Conservation (phyloP, 148 eudicot genomes). For the Chenopodium quinoa region DNA sequence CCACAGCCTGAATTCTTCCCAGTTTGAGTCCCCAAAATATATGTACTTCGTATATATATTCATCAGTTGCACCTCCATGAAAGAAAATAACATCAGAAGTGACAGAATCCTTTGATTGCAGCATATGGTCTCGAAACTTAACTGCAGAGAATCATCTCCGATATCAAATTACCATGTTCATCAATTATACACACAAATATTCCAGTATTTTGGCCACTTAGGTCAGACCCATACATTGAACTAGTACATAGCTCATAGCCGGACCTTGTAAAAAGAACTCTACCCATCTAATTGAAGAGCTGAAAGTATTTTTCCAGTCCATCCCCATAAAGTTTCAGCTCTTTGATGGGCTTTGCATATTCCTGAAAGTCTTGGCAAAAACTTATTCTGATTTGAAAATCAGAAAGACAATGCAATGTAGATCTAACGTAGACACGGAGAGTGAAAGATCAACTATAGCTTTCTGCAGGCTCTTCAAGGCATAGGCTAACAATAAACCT, state of each 20-base stretch:
- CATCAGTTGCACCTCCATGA: slow-evolving; percentile 62
- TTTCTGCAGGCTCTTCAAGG: too few species aligned
- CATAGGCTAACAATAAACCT: too few species aligned
- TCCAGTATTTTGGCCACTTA: slow-evolving; percentile 60
- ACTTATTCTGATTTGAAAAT: neutral
- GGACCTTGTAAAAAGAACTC: slow-evolving; percentile 52
- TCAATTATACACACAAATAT: slow-evolving; percentile 69
- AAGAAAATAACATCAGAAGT: slow-evolving; percentile 47
- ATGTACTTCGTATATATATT: slow-evolving; percentile 39
- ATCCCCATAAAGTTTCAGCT: slow-evolving; percentile 34
- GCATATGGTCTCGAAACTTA: slow-evolving; percentile 27
- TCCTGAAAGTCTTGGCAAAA: slow-evolving; percentile 70
- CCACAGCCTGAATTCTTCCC: slow-evolving; percentile 60
- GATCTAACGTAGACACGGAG: neutral
- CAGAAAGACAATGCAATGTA: neutral
- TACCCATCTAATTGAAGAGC: slow-evolving; percentile 30
- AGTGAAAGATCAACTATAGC: neutral
- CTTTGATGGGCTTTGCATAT: slow-evolving; percentile 60
- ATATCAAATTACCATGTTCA: slow-evolving; percentile 69
- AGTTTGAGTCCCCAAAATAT: slow-evolving; percentile 64
- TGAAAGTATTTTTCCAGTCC: slow-evolving; percentile 25
- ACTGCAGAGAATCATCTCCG: slow-evolving; percentile 63
- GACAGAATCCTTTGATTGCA: slow-evolving; percentile 22
- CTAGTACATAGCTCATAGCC: slow-evolving; percentile 50
- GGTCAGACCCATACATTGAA: slow-evolving; percentile 62